Conservation (phyloP, 2,329 filamentous ascomycete species). For the Ophiostoma piceae region DNA sequence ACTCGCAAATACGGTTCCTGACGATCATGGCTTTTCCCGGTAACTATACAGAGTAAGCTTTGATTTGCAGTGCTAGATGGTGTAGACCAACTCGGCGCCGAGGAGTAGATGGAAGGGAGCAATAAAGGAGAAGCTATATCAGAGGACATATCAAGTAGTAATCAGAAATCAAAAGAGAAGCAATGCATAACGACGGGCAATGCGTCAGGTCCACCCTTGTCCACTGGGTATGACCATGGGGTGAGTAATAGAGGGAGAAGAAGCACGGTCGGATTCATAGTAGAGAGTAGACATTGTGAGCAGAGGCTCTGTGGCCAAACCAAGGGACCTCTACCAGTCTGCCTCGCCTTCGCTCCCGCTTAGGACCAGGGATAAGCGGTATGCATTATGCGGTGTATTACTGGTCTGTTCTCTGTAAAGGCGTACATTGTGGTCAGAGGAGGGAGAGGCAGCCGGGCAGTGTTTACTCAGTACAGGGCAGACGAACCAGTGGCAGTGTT, state of each 20-base stretch:
- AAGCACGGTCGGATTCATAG: too few relatives aligned
- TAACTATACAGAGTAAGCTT: neutral
- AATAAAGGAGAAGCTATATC: neutral
- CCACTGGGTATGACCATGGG: neutral
- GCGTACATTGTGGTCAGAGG: neutral
- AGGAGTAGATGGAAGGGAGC: neutral
- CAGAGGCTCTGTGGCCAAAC: too few relatives aligned
- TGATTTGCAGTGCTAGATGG: neutral
- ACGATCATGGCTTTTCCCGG: neutral
- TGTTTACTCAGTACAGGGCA: neutral
- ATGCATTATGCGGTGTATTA: neutral
- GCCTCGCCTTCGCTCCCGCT: constrained; percentile 8
- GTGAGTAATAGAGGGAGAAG: too few relatives aligned
- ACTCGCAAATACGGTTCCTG: neutral
- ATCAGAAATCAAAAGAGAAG: neutral
- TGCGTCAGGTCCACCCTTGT: neutral
- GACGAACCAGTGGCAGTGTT: neutral
- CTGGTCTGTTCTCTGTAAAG: too few relatives aligned
- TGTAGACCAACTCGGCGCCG: too few relatives aligned
- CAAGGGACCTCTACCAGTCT: neutral
- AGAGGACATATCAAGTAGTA: neutral
- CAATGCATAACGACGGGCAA: constrained; percentile 2
- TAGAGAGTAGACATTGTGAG: too few relatives aligned
- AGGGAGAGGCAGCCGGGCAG: constrained; percentile 4
- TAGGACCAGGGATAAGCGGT: neutral